A percentile compares a stretch with the other conserved stretches of the same genome.
Evolutionary conservation across 331 rosid genomes (phyloP).

Genomic region (Quercus lobata): DNA sequence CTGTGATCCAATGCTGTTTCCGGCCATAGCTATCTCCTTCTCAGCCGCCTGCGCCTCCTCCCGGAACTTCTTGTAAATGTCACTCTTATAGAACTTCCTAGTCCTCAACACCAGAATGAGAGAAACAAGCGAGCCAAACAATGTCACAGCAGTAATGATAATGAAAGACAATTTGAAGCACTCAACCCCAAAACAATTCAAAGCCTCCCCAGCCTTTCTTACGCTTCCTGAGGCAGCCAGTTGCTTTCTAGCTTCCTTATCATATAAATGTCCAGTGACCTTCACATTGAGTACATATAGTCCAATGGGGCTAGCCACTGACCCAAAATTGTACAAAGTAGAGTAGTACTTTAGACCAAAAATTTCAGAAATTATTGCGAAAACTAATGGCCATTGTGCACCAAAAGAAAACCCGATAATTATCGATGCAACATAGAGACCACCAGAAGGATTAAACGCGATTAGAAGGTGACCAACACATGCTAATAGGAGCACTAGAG

Average conservation of each 20-base stretch:
- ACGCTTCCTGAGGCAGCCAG: slow-evolving; percentile 36
- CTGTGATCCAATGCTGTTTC: background rate
- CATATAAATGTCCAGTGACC: slow-evolving; percentile 62
- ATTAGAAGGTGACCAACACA: slow-evolving; percentile 71
- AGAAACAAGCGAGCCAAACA: slow-evolving; percentile 53
- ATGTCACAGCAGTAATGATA: slow-evolving; percentile 52
- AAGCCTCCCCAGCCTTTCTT: slow-evolving; percentile 37
- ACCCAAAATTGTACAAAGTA: slow-evolving; percentile 73
- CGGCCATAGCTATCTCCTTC: slow-evolving; percentile 9
- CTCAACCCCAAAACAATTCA: slow-evolving; percentile 48
- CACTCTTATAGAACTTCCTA: slow-evolving; percentile 47
- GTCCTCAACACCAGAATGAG: slow-evolving; percentile 67
- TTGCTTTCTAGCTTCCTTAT: slow-evolving; percentile 52
- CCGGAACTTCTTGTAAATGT: slow-evolving; percentile 52
- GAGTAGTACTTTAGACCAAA: slow-evolving; percentile 76
- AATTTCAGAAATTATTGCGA: slow-evolving; percentile 58
- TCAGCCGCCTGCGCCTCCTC: background rate
- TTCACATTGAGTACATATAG: slow-evolving; percentile 61
- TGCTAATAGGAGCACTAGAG: slow-evolving; percentile 46
- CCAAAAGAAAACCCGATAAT: slow-evolving; percentile 70
- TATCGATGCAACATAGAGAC: slow-evolving; percentile 66
- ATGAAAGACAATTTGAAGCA: slow-evolving; percentile 61
- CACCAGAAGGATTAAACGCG: slow-evolving; percentile 53
- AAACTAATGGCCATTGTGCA: slow-evolving; percentile 72
- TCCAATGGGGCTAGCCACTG: slow-evolving; percentile 71